Evolutionary conservation across 805 yeast genomes (phyloP), one percentile per base, ranked within the genome.

Genomic region (Cyberlindnera mrakii): DNA sequence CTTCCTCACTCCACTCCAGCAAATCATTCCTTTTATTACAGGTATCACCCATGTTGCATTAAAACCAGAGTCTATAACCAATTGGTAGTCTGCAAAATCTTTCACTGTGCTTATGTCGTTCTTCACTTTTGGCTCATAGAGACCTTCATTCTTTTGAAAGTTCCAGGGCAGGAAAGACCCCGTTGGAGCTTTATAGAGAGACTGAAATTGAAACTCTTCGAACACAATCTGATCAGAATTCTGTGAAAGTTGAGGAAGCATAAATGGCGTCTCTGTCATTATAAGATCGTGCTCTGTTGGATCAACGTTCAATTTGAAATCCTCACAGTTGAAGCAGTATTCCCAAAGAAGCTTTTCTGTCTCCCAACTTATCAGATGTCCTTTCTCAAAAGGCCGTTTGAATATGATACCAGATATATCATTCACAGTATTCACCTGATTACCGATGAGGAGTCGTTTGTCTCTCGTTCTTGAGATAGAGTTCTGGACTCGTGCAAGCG

Each of bases 311-410:
- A 75, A 58, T 4, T 70, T 75, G 43, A 63, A 57, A 29, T 63
- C 65, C 15, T 54, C 46, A 34, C 62, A 53, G 3, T 50, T 46
- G 44, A 68, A 63, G 33, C 67, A 66, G 50, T 83, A 78, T 60
- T 93, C 98, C 99, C 98, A 93, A 2, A 93, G 74, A 18, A 83
- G 82, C 54, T 83, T 84, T 58, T 93, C 89, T 3, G 85, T 66
- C 49, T 87, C 96, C 99, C 98, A 93, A 32, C 91, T 86, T 0
- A 82, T 79, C 40, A 93, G 66, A 52, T 90, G 95, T 3, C 97
- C 97, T 52, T 82, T 80, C 49, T 89, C 96, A 44, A 79, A 78
- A 0, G 99, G 97, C 43, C 98, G 69, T 47, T 83, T 75, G 62
- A 83, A 77, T 17, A 74, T 72, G 6, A 90, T 71, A 1, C 89